A percentile compares a stretch with the other conserved stretches of the same genome.
phyloP scores from a whole-genome alignment of 106 monocot species.

The Acorus calamus region DNA sequence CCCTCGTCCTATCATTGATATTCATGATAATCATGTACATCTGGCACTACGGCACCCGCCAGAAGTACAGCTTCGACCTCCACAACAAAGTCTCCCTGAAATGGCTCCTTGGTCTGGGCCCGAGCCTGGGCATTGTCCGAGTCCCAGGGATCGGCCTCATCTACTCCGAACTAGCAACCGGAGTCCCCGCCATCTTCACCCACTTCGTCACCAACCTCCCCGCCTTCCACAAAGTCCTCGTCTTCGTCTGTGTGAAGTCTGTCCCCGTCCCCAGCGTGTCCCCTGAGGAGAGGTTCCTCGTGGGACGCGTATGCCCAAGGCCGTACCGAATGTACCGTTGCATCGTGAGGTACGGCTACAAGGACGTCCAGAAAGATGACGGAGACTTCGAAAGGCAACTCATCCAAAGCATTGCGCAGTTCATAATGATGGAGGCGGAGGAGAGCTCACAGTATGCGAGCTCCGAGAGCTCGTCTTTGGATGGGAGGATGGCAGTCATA shows the following conservation, averaged over 20 bases:
- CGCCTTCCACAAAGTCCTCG: constrained; percentile 34
- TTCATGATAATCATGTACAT: constrained; percentile 38
- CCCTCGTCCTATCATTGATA: constrained; percentile 21
- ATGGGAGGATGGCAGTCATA: constrained; percentile 41
- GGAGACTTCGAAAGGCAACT: constrained; percentile 27
- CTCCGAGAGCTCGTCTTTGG: constrained; percentile 13
- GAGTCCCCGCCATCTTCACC: constrained; percentile 40
- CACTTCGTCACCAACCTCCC: constrained; percentile 43
- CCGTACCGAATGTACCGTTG: constrained; percentile 32
- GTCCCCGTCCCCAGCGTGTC: constrained; percentile 30
- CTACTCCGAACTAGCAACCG: constrained; percentile 36
- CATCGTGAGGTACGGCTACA: constrained; percentile 41
- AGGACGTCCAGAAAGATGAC: constrained; percentile 31
- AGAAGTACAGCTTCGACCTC: constrained; percentile 24
- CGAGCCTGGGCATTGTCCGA: constrained; percentile 25
- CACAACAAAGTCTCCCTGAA: constrained; percentile 41
- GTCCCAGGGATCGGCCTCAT: constrained; percentile 41
- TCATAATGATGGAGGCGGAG: constrained; percentile 46
- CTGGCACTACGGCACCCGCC: constrained; percentile 36
- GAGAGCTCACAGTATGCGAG: constrained; percentile 7
- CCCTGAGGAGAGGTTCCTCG: constrained; percentile 30
- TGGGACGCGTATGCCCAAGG: constrained; percentile 35
- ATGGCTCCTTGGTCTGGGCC: constrained; percentile 29
- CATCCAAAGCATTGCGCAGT: constrained; percentile 31
- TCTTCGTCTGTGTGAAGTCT: constrained; percentile 37